Conservation (phyloP, 2,329 filamentous ascomycete species). For the Clarireedia sp. region DNA sequence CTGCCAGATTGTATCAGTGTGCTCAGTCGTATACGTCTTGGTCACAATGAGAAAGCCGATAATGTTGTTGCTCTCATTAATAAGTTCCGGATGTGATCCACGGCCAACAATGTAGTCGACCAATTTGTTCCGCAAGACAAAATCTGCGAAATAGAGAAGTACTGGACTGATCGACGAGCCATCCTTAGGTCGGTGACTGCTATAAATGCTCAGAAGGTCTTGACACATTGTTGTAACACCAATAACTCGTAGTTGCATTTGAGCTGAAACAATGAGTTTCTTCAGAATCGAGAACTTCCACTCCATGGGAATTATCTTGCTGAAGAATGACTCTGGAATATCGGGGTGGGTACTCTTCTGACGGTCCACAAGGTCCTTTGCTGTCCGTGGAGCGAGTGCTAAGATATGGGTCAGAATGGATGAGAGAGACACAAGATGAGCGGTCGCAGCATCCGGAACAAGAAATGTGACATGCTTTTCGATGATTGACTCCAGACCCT, state of each 20-base stretch:
- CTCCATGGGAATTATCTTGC: slow-evolving; percentile 28
- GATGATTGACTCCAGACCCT: slow-evolving; percentile 38
- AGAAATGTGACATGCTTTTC: slow-evolving; percentile 50
- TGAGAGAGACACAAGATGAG: slow-evolving; percentile 35
- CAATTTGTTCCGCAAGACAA: slow-evolving; percentile 61
- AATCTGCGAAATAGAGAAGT: slow-evolving; percentile 59
- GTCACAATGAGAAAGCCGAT: slow-evolving; percentile 82
- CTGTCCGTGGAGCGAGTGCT: slow-evolving; percentile 13
- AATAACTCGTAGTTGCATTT: slow-evolving; percentile 82
- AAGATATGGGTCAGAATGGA: slow-evolving; percentile 39
- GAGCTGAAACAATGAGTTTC: slow-evolving; percentile 70
- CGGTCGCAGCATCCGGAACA: slow-evolving; percentile 37
- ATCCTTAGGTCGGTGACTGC: slow-evolving; percentile 35
- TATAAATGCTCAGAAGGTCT: slow-evolving; percentile 62
- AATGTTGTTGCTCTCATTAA: slow-evolving; percentile 72
- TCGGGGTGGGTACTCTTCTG: slow-evolving; percentile 22
- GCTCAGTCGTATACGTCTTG: slow-evolving; percentile 58
- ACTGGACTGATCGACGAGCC: slow-evolving; percentile 39
- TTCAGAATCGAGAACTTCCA: slow-evolving; percentile 66
- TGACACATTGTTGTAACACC: slow-evolving; percentile 67
- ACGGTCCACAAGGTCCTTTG: slow-evolving; percentile 17
- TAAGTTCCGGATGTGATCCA: slow-evolving; percentile 87
- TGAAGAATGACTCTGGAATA: slow-evolving; percentile 18
- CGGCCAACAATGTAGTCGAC: slow-evolving; percentile 84
- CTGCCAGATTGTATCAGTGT: slow-evolving; percentile 78